Evolutionary conservation across 106 monocot genomes (phyloP).

Genomic region (Triglochin maritima): DNA sequence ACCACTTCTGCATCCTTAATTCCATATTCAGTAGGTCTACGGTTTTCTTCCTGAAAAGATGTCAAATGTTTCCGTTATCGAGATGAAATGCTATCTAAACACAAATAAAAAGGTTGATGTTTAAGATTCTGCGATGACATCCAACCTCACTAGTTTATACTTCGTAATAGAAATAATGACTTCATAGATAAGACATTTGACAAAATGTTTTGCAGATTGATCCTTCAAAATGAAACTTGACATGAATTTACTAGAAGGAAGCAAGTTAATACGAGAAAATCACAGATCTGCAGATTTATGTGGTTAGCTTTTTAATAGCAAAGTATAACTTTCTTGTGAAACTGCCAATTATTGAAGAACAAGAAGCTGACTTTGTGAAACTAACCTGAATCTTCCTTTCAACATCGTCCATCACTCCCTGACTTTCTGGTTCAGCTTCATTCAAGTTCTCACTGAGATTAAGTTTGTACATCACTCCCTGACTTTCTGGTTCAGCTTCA

Average conservation of each 20-base stretch:
- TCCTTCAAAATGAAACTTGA: neutral
- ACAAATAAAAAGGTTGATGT: neutral
- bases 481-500: no score
- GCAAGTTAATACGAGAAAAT: neutral
- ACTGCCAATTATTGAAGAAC: no score
- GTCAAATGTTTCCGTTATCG: neutral
- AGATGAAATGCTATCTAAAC: neutral
- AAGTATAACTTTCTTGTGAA: no score
- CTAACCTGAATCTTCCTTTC: no score
- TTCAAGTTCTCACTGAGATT: no score
- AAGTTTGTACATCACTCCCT: no score
- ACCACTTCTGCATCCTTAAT: neutral
- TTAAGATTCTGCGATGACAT: neutral
- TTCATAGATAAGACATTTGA: neutral
- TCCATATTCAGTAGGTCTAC: neutral
- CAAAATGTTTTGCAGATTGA: neutral
- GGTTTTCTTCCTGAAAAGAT: neutral
- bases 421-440: no score
- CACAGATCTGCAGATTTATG: neutral
- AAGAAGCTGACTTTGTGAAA: no score
- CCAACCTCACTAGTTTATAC: no score
- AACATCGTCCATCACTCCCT: no score
- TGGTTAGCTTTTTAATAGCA: no score
- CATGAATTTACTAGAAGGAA: neutral
- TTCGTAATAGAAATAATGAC: no score